Evolutionary conservation across 225 moss, liverwort and hornwort genomes (phyloP).

Genomic region (Antitrichia curtipendula): DNA sequence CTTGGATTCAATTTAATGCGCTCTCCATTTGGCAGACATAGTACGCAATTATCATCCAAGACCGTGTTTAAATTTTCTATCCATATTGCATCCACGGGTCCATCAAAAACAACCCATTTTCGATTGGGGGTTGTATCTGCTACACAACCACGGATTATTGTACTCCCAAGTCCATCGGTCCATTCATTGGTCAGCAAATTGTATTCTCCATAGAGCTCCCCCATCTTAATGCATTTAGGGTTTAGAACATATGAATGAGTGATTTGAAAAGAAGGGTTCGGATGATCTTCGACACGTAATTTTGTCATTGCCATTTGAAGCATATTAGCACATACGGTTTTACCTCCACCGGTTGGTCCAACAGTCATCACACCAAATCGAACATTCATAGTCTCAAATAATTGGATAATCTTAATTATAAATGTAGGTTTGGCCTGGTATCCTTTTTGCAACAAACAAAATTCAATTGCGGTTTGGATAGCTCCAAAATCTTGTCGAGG

Average conservation of each 20-base stretch:
- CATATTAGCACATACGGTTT: constrained; percentile 58
- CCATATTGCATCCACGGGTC: constrained; percentile 92
- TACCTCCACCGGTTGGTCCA: constrained; percentile 82
- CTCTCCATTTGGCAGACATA: constrained; percentile 84
- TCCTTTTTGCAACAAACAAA: constrained; percentile 36
- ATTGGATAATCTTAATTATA: constrained; percentile 68
- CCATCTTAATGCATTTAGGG: constrained; percentile 84
- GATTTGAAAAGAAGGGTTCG: constrained; percentile 53
- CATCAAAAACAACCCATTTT: constrained; percentile 94
- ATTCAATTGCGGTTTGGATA: constrained; percentile 58
- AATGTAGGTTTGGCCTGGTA: constrained; percentile 44
- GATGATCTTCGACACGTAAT: constrained; percentile 19
- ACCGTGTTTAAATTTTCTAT: constrained; percentile 89
- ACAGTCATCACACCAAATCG: constrained; percentile 91
- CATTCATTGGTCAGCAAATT: constrained; percentile 81
- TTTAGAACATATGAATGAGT: constrained; percentile 59
- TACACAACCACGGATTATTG: constrained; percentile 61
- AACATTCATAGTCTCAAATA: constrained; percentile 90
- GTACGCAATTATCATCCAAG: constrained; percentile 76
- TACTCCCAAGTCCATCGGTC: constrained; percentile 80
- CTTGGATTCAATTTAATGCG: constrained; percentile 69
- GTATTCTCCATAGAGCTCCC: constrained; percentile 81
- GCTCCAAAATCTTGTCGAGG: constrained; percentile 92
- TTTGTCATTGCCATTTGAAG: constrained; percentile 75
- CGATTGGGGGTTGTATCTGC: constrained; percentile 43